These are phyloP conservation scores for Cucurbita maxima DNA, from an alignment of 306 rosid species.

Conservation along the genomic window DNA sequence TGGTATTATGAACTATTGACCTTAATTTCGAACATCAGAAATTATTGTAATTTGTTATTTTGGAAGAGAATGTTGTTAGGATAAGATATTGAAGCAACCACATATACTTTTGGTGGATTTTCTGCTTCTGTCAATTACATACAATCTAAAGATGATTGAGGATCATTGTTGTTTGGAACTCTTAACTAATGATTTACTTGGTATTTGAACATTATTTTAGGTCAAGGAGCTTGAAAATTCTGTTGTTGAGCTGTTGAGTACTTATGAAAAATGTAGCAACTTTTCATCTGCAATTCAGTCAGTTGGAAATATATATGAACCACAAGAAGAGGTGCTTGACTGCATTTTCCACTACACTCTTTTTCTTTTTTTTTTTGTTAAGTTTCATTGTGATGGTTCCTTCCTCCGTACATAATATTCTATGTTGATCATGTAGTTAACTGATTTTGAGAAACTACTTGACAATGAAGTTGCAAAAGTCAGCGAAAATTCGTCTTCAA, in stretches of 20 bases:
- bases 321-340: conserved; percentile 42
- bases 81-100: too few relatives aligned
- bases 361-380: background rate
- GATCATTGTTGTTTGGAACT: background rate
- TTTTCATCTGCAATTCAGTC: conserved; percentile 50
- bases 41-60: background rate
- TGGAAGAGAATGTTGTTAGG: background rate
- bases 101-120: background rate
- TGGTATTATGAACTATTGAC: conserved; percentile 20
- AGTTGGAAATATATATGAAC: conserved; percentile 42
- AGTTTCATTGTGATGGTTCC: background rate
- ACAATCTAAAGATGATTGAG: background rate
- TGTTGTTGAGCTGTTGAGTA: conserved; percentile 31
- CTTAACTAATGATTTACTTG: background rate
- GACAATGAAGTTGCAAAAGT: conserved; percentile 37
- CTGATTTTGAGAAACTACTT: conserved; percentile 54
- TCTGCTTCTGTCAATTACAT: background rate
- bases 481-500: conserved; percentile 30
- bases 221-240: conserved; percentile 71
- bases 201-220: conserved; percentile 20
- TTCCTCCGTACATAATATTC: background rate
- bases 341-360: conserved; percentile 6
- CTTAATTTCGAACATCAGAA: background rate
- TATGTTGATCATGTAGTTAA: conserved; percentile 20
- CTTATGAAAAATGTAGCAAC: conserved; percentile 32